phyloP scores from a whole-genome alignment of 176 grass and related monocot genomes.

The Alloteropsis semialata region DNA sequence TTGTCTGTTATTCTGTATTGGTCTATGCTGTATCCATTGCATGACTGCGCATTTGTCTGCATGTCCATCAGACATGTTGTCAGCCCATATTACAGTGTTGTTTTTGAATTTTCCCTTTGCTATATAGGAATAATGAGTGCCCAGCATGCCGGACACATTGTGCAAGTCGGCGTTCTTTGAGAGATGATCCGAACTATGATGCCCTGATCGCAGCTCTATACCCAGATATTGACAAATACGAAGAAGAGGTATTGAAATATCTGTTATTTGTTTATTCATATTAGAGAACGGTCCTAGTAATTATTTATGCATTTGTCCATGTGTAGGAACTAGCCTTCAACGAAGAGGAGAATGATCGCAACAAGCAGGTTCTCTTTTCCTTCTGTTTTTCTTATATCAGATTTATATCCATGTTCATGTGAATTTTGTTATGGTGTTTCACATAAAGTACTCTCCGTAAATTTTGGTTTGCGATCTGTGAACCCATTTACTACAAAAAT shows the following conservation, averaged over 20 bases:
- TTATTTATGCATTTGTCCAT: not conserved
- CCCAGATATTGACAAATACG: constrained; percentile 87
- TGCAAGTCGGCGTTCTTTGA: constrained; percentile 80
- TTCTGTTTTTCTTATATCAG: constrained; percentile 7
- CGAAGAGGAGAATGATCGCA: constrained; percentile 69
- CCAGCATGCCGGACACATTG: constrained; percentile 82
- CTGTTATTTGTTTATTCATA: constrained; percentile 1
- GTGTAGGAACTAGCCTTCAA: constrained; percentile 75
- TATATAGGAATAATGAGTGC: constrained; percentile 73
- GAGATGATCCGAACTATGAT: constrained; percentile 85
- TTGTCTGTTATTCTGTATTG: not conserved
- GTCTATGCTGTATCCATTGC: not conserved
- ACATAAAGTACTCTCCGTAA: not conserved
- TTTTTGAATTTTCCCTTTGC: constrained; percentile 4
- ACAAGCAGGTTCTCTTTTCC: constrained; percentile 58
- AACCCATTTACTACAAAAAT: not conserved
- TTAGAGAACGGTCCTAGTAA: not conserved
- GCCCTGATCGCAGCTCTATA: constrained; percentile 74
- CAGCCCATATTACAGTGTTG: not conserved
- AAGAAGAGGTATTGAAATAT: constrained; percentile 61
- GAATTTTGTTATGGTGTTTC: not conserved
- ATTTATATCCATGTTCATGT: not conserved
- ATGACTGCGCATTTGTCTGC: not conserved
- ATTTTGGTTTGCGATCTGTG: not conserved
- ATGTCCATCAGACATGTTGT: not conserved